A percentile compares a stretch with the other conserved stretches of the same genome.
These are phyloP conservation scores for Nematodospora anomalae DNA, from an alignment of 1,139 yeast genomes.

Conservation along the genomic window DNA sequence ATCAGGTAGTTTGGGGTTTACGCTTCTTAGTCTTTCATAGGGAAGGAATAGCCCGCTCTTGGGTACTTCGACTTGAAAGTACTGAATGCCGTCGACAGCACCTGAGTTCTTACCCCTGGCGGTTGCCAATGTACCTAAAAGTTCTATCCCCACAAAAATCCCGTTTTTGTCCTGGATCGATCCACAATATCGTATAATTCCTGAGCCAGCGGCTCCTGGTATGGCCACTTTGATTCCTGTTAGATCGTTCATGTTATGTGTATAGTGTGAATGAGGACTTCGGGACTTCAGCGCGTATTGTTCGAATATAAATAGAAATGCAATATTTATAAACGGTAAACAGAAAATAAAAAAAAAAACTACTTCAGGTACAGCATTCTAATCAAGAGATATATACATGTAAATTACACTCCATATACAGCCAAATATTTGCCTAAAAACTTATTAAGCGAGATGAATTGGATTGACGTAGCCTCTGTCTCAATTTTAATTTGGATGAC, in stretches of 20 bases:
- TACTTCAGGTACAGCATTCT: too few species aligned
- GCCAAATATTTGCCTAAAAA: not conserved
- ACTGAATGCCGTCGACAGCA: conserved; percentile 43
- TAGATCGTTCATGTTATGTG: conserved; percentile 20
- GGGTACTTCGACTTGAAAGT: conserved; percentile 54
- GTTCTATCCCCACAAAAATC: conserved; percentile 85
- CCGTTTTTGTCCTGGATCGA: conserved; percentile 72
- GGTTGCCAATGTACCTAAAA: conserved; percentile 59
- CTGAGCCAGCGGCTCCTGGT: conserved; percentile 52
- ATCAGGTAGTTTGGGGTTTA: conserved; percentile 30
- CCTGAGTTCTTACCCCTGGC: conserved; percentile 49
- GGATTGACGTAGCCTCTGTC: conserved; percentile 9
- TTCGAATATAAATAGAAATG: conserved; percentile 1
- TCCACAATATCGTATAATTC: conserved; percentile 72
- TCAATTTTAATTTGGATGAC: conserved; percentile 12
- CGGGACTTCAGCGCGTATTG: not conserved
- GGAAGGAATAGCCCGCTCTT: conserved; percentile 76
- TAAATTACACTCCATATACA: not conserved
- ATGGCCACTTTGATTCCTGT: conserved; percentile 40
- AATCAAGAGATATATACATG: not conserved
- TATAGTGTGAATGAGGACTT: not conserved
- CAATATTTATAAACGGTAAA: not conserved
- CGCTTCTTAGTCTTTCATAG: conserved; percentile 54
- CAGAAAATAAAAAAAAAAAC: conserved; percentile 3
- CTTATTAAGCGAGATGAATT: conserved; percentile 3